A percentile compares a stretch with the other conserved stretches of the same genome.
Evolutionary conservation across 1,139 yeast species (phyloP).

Genomic region (Nakaseomyces glabratus): DNA sequence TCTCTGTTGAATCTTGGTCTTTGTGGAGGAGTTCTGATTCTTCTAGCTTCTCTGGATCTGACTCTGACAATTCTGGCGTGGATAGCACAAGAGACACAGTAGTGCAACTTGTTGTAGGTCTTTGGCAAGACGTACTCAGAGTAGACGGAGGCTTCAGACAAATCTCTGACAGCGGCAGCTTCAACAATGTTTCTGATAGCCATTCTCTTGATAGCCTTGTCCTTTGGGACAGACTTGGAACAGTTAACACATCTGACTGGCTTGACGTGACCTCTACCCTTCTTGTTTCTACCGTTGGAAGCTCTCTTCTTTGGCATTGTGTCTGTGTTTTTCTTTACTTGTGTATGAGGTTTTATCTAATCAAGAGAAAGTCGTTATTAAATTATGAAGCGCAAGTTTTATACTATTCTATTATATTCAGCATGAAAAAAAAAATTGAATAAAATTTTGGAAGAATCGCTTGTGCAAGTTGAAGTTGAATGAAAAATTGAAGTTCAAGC

Average conservation of each 20-base stretch:
- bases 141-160: constrained; percentile 99
- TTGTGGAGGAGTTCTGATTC: constrained; percentile 97
- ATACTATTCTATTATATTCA: too few relatives aligned
- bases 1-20: constrained; percentile 93
- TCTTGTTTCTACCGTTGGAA: constrained; percentile 99
- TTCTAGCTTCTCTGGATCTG: constrained; percentile 98
- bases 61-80: constrained; percentile 99
- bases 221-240: constrained; percentile 99
- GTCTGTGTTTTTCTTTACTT: too few relatives aligned
- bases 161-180: constrained; percentile 99
- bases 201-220: constrained; percentile 99
- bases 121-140: constrained; percentile 99
- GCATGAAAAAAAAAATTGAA: too few relatives aligned
- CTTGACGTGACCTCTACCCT: constrained; percentile 99
- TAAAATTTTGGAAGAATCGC: too few relatives aligned
- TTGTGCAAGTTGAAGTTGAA: too few relatives aligned
- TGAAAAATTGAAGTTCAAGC: too few relatives aligned
- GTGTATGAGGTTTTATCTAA: too few relatives aligned
- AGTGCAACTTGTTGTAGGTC: constrained; percentile 99
- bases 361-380: too few relatives aligned
- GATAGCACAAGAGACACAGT: constrained; percentile 99
- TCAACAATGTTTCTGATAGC: constrained; percentile 99
- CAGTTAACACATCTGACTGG: constrained; percentile 99
- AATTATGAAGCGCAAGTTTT: too few relatives aligned
- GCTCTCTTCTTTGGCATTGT: constrained; percentile 99